Evolutionary conservation across 2,329 filamentous ascomycete genomes (phyloP), one percentile per base, ranked within the genome.

Genomic region (Aschersonia sp.): DNA sequence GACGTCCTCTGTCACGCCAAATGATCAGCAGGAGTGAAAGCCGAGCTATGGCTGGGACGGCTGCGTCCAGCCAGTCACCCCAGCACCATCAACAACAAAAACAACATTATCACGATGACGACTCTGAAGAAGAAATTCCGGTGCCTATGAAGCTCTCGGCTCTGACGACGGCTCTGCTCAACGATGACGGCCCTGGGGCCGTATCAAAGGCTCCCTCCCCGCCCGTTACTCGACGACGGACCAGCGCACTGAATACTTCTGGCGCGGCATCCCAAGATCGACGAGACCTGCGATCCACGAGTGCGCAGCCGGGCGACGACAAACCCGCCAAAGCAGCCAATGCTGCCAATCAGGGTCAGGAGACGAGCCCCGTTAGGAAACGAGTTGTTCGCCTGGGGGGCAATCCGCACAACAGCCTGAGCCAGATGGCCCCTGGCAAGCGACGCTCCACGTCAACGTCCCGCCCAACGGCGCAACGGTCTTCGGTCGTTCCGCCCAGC

Each of bases 111-210:
- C 53, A 61, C 54, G 82, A 86, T 56, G 89, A 95, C 60, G 95
- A 87, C 70, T 95, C 89, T 30, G 90, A 95, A 65, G 90, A 95
- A 58, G 90, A 95, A 65, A 86, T 94, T 31, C 84, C 85, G 12
- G 83, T 87, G 55, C 88, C 88, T 57, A 87, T 92, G 78, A 94
- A 92, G 68, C 84, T 95, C 61, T 95, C 88, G 62, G 88, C 89
- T 57, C 77, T 92, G 54, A 94, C 90, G 45, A 90, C 92, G 60
- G 89, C 87, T 22, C 72, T 95, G 12, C 73, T 95, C 30, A 77
- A 79, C 49, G 78, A 82, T 50, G 76, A 76, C 42, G 73, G 68
- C 4, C 73, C 77, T 7, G 69, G 71, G 63, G 58, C 60, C 53
- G 53, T 55, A 4, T 53, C 62, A 30, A 61, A 64, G 10, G 59